Percentiles rank a stretch among this genome's conserved stretches.
These are phyloP conservation scores for Bryum argenteum DNA, from an alignment of 225 moss, liverwort and hornwort species.

Conservation along the genomic window DNA sequence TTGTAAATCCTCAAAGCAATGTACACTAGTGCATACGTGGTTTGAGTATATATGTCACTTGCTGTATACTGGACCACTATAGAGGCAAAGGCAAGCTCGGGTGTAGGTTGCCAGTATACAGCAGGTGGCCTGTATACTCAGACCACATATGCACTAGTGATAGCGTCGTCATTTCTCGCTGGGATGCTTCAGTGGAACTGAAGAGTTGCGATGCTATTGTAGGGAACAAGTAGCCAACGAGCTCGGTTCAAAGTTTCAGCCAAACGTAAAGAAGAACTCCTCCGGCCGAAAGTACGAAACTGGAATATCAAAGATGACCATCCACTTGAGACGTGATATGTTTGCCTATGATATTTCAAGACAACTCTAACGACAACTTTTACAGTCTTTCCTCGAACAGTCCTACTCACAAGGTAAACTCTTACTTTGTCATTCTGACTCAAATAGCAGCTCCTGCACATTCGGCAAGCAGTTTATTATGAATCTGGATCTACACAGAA, in stretches of 20 bases:
- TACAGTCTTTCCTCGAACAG: conserved; percentile 5
- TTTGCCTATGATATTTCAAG: conserved; percentile 19
- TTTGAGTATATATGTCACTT: too few relatives aligned
- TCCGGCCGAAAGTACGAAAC: conserved; percentile 55
- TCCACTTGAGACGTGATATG: conserved; percentile 33
- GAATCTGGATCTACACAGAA: conserved; percentile 4
- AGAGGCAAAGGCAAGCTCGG: too few relatives aligned
- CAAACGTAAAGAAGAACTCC: conserved; percentile 58
- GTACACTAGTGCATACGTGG: too few relatives aligned
- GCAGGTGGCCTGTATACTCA: too few relatives aligned
- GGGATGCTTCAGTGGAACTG: neutral
- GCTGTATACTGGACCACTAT: too few relatives aligned
- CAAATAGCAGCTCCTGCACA: conserved; percentile 5
- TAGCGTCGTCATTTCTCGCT: neutral
- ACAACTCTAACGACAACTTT: conserved; percentile 14
- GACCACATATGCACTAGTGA: too few relatives aligned
- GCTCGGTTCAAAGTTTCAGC: conserved; percentile 57
- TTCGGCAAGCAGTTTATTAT: conserved; percentile 11
- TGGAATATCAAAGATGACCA: conserved; percentile 64
- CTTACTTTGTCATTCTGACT: neutral
- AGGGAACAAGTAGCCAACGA: conserved; percentile 67
- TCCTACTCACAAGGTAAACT: conserved; percentile 32
- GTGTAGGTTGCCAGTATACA: too few relatives aligned
- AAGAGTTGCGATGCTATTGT: conserved; percentile 23
- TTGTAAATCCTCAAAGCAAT: conserved; percentile 6